Percentiles rank a stretch among this genome's conserved stretches.
Evolutionary conservation across 1,284 basidiomycete genomes (phyloP).

Genomic region (Thecaphora frezii): DNA sequence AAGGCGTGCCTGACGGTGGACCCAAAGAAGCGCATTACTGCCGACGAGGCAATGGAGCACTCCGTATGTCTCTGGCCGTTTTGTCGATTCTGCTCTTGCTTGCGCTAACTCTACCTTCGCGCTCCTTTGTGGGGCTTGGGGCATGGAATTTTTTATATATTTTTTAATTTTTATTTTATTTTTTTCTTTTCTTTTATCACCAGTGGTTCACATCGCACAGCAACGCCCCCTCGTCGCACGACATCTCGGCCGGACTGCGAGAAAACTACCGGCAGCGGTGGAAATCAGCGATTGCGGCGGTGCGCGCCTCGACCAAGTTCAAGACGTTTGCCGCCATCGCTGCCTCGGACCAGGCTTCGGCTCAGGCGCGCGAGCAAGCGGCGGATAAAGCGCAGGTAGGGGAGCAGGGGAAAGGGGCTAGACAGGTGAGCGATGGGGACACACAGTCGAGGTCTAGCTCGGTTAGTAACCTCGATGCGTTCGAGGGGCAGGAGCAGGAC

Average conservation of each 20-base stretch:
- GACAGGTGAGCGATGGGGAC: too few relatives aligned
- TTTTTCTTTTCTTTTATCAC: background rate
- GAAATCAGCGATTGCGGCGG: constrained; percentile 56
- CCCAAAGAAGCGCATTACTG: constrained; percentile 72
- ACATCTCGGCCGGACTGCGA: constrained; percentile 54
- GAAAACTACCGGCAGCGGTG: constrained; percentile 57
- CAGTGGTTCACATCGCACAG: constrained; percentile 45
- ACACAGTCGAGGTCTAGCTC: too few relatives aligned
- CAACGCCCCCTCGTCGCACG: constrained; percentile 33
- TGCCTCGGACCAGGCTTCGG: background rate
- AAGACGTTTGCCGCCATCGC: constrained; percentile 42
- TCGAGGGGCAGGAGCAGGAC: too few relatives aligned
- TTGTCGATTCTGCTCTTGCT: background rate
- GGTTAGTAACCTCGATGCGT: too few relatives aligned
- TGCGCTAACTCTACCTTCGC: too few relatives aligned
- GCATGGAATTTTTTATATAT: too few relatives aligned
- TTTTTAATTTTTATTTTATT: too few relatives aligned
- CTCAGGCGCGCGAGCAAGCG: background rate
- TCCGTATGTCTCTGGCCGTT: constrained; percentile 35
- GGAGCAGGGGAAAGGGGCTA: too few relatives aligned
- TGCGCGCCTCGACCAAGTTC: constrained; percentile 55
- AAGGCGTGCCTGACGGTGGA: constrained; percentile 73
- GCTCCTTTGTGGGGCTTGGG: too few relatives aligned
- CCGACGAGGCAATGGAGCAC: constrained; percentile 71
- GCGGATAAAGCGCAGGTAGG: too few relatives aligned